phyloP scores from a whole-genome alignment of 768 basidiomycete genomes.

The Serpula lacrymans region DNA sequence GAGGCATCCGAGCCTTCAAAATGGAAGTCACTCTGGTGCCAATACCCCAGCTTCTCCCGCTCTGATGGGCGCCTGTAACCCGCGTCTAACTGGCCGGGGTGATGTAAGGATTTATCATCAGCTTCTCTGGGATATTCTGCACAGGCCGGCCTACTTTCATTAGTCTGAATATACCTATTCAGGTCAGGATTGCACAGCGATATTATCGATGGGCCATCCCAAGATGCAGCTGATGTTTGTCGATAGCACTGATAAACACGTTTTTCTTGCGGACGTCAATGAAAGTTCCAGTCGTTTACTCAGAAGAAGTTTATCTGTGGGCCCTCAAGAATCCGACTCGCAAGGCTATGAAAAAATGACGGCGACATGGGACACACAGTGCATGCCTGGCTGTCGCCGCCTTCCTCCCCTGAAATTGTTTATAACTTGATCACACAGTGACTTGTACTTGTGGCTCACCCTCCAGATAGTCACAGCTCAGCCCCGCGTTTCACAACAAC shows the following conservation, averaged over 20 bases:
- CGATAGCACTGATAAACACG: conserved; percentile 17
- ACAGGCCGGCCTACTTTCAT: too few species aligned
- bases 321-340: too few species aligned
- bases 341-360: conserved; percentile 17
- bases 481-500: conserved; percentile 11
- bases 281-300: conserved; percentile 10
- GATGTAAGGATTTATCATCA: conserved; percentile 3
- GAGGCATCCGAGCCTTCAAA: conserved; percentile 14
- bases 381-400: conserved; percentile 18
- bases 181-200: conserved; percentile 20
- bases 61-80: conserved; percentile 8
- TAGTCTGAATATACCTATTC: too few species aligned
- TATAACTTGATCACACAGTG: conserved; percentile 22
- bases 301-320: too few species aligned
- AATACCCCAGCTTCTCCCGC: neutral
- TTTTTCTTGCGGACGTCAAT: conserved; percentile 24
- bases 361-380: conserved; percentile 8
- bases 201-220: conserved; percentile 8
- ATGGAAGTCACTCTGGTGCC: conserved; percentile 1
- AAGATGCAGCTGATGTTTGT: conserved; percentile 8
- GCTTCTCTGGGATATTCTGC: neutral
- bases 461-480: conserved; percentile 13
- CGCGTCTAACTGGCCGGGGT: neutral
- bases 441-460: conserved; percentile 14
- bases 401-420: conserved; percentile 10